Evolutionary conservation across 352 stramenopile species (phyloP).

Genomic region (Phytopythium oedochilum): DNA sequence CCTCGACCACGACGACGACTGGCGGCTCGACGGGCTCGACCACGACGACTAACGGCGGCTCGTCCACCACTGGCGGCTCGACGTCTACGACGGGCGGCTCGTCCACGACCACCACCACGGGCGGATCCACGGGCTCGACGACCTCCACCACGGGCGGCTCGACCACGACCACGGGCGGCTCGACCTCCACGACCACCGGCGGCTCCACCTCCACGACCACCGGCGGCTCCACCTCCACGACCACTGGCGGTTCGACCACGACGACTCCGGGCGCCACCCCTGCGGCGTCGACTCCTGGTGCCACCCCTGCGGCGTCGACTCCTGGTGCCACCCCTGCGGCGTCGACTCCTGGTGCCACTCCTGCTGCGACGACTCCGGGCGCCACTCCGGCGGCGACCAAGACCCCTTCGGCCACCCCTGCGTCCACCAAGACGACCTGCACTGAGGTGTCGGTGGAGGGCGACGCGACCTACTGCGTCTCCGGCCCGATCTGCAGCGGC

Average conservation of each 20-base stretch:
- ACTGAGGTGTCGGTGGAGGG: slow-evolving; percentile 62
- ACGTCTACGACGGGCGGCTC: slow-evolving; percentile 2
- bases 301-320: too few species aligned
- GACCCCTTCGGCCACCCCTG: slow-evolving; percentile 7
- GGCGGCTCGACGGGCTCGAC: slow-evolving; percentile 4
- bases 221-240: too few species aligned
- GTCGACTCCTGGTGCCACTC: too few species aligned
- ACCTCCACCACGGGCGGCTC: slow-evolving; percentile 1
- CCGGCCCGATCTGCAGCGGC: slow-evolving; percentile 57
- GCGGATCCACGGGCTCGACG: slow-evolving; percentile 4
- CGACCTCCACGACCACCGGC: slow-evolving; percentile 3
- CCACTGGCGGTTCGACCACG: slow-evolving; percentile 3
- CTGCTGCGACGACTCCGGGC: too few species aligned
- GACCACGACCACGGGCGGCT: background rate
- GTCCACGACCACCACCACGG: slow-evolving; percentile 6
- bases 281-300: too few species aligned
- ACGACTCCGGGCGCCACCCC: slow-evolving; percentile 12
- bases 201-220: slow-evolving; percentile 3
- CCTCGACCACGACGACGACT: slow-evolving; percentile 9
- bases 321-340: too few species aligned
- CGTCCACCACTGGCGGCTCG: slow-evolving; percentile 2
- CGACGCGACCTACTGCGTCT: slow-evolving; percentile 73
- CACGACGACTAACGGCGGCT: slow-evolving; percentile 5
- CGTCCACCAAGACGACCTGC: slow-evolving; percentile 24
- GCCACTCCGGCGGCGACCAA: slow-evolving; percentile 11